phyloP scores from a whole-genome alignment of 257 asterid species.

The Scutellaria galericulata region DNA sequence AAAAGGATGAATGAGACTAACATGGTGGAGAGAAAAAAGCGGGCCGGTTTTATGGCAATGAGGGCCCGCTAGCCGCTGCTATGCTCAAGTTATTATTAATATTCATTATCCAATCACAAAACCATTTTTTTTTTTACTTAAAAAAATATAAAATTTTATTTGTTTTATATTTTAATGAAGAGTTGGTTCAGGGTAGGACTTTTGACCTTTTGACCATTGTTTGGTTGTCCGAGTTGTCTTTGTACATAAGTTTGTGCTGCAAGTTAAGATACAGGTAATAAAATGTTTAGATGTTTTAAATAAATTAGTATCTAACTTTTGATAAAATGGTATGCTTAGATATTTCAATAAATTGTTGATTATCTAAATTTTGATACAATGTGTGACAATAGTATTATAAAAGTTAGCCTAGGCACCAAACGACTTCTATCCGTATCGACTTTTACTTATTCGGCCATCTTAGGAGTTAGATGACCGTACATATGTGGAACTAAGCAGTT shows the following conservation, averaged over 20 bases:
- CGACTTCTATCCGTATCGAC: too few species aligned
- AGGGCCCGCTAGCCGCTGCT: slow-evolving; percentile 27
- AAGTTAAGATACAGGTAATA: background rate
- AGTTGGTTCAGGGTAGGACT: background rate
- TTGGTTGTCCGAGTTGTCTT: background rate
- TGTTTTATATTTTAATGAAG: background rate
- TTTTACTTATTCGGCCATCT: too few species aligned
- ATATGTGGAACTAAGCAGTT: too few species aligned
- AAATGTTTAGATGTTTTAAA: too few species aligned
- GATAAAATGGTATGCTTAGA: too few species aligned
- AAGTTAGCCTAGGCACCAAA: too few species aligned
- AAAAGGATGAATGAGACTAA: slow-evolving; percentile 34
- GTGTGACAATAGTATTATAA: too few species aligned
- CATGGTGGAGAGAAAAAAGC: slow-evolving; percentile 43
- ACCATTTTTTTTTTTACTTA: background rate
- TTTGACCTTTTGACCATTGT: slow-evolving; percentile 14
- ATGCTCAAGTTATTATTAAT: slow-evolving; percentile 4
- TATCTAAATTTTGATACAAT: too few species aligned
- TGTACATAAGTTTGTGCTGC: background rate
- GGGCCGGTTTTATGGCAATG: slow-evolving; percentile 35
- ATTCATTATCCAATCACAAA: slow-evolving; percentile 33
- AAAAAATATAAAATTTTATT: background rate
- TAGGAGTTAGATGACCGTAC: too few species aligned
- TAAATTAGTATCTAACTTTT: too few species aligned
- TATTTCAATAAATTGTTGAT: too few species aligned